These are phyloP conservation scores for Ichthyophthirius multifiliis DNA, from an alignment of 169 alveolate species.

Conservation along the genomic window DNA sequence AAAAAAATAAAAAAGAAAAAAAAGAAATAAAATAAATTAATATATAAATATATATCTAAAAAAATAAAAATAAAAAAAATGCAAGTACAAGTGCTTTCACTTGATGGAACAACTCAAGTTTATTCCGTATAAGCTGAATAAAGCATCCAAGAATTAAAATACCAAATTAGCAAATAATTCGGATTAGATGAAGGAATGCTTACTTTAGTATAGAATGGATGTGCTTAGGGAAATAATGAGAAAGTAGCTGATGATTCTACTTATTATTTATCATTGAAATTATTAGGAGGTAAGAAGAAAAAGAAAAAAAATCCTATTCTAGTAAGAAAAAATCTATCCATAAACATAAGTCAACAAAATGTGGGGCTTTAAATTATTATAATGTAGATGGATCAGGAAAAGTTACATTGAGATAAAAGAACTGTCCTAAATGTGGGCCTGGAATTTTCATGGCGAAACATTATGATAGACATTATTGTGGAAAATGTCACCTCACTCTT, in stretches of 20 bases:
- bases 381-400: slow-evolving; percentile 94
- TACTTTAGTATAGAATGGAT: slow-evolving; percentile 5
- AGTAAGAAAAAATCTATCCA: slow-evolving; percentile 66
- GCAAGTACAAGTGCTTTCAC: not conserved
- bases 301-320: slow-evolving; percentile 90
- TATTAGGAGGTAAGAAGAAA: slow-evolving; percentile 92
- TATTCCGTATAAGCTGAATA: not conserved
- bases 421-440: slow-evolving; percentile 95
- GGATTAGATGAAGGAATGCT: slow-evolving; percentile 8
- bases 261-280: slow-evolving; percentile 47
- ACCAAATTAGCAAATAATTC: not conserved
- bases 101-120: slow-evolving; percentile 1
- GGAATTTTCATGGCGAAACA: slow-evolving; percentile 99
- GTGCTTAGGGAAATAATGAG: not conserved
- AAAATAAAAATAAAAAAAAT: not conserved
- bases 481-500: slow-evolving; percentile 95
- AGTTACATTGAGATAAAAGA: slow-evolving; percentile 93
- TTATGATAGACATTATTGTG: slow-evolving; percentile 98
- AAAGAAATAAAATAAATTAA: too few species aligned
- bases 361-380: slow-evolving; percentile 95
- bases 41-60: too few species aligned
- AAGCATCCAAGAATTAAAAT: not conserved
- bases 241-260: slow-evolving; percentile 44
- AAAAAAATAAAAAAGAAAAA: too few species aligned
- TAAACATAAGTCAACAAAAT: slow-evolving; percentile 85